Percentiles rank a stretch among this genome's conserved stretches.
phyloP scores from a whole-genome alignment of 306 rosid genomes.

The Inga laurina region DNA sequence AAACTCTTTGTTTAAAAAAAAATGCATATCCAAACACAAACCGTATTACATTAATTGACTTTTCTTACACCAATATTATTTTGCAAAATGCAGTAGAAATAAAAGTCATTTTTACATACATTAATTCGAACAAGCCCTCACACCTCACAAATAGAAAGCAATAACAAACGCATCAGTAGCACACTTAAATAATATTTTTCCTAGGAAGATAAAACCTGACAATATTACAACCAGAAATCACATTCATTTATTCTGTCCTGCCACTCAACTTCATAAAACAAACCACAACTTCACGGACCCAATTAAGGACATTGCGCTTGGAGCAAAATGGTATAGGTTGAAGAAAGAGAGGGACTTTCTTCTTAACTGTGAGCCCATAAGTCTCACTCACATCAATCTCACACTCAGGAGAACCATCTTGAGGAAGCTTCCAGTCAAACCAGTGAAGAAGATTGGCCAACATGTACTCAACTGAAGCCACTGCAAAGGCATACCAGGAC shows the following conservation, averaged over 20 bases:
- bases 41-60: no score
- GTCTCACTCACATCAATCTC: constrained; percentile 1
- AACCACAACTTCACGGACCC: no score
- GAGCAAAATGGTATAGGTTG: not conserved
- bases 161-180: not conserved
- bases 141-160: not conserved
- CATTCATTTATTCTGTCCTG: not conserved
- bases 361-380: constrained; percentile 19
- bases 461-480: constrained; percentile 2
- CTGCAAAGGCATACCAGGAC: constrained; percentile 20
- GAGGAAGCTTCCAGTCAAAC: constrained; percentile 49
- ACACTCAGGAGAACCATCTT: not conserved
- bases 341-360: constrained; percentile 36
- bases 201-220: not conserved
- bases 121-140: not conserved
- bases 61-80: no score
- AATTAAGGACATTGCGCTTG: not conserved
- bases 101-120: no score
- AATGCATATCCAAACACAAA: no score
- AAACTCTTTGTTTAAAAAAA: no score
- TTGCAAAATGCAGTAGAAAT: not conserved
- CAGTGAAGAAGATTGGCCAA: no score
- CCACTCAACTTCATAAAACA: not conserved
- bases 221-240: not conserved
- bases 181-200: not conserved